Percentiles rank a stretch among this genome's conserved stretches.
Conservation (phyloP, 495 filamentous ascomycete genomes). For the Xylaria intraflava region DNA sequence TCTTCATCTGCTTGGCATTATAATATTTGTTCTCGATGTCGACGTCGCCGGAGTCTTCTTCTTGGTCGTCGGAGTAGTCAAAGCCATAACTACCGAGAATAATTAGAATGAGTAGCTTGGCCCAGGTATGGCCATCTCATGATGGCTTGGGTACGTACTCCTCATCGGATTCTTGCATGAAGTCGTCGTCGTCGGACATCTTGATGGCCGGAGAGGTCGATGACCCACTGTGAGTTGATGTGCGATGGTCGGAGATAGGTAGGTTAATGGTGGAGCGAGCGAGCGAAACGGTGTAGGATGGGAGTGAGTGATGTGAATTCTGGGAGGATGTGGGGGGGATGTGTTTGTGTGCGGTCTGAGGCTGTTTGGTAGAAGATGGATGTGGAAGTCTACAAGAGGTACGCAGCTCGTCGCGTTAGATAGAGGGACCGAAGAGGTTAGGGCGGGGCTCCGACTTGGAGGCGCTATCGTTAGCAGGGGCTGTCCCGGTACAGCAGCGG, state of each 20-base stretch:
- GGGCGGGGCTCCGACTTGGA: constrained; percentile 12
- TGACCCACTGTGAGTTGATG: not conserved
- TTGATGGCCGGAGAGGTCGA: constrained; percentile 14
- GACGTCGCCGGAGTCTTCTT: constrained; percentile 79
- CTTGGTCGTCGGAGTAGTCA: constrained; percentile 86
- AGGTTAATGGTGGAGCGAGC: not conserved
- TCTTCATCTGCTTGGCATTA: constrained; percentile 96
- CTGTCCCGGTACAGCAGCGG: too few species aligned
- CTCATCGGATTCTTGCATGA: constrained; percentile 96
- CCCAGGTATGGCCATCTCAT: not conserved
- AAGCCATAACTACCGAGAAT: constrained; percentile 69
- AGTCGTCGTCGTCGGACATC: constrained; percentile 96
- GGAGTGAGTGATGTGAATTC: not conserved
- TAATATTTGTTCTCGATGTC: constrained; percentile 99
- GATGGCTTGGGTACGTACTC: constrained; percentile 44
- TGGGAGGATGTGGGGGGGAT: not conserved
- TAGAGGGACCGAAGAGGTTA: constrained; percentile 13
- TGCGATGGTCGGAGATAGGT: not conserved
- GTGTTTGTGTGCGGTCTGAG: not conserved
- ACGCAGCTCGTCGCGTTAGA: not conserved
- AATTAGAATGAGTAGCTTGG: constrained; percentile 11
- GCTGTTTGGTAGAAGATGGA: not conserved
- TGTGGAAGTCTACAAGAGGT: too few species aligned
- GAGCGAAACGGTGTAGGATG: not conserved
- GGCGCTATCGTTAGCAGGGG: not conserved